Evolutionary conservation across 768 basidiomycete genomes (phyloP), one percentile per base, ranked within the genome.

Genomic region (Trametes maxima): DNA sequence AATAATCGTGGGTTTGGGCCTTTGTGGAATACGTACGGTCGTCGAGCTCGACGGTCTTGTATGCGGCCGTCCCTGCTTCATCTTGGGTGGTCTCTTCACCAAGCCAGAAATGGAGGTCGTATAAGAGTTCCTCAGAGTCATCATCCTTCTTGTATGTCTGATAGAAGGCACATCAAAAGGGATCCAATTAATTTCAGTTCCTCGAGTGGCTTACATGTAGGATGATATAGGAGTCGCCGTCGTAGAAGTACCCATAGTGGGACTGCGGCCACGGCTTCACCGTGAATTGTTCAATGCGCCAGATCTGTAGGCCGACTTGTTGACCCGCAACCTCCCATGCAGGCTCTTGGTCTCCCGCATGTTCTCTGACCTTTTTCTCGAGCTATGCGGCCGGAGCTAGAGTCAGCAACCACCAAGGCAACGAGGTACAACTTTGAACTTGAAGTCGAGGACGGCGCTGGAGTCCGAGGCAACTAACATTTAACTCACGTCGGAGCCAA

Each of bases 181-280:
- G 21, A 13, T 12, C 8, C 22, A 36, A n/a, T 22, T 48, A 12
- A n/a, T 24, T 40, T 8, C 39, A n/a, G 6, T 24, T 12, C 39
- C 19, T 17, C 7, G 4, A 21, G 1, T 28, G 7, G 71, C 80
- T 64, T 63, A 85, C 86, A 69, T 86, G 77, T 33, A 87, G 72
- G n/a, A 87, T 74, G 56, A 88, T 83, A 65, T 87, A 88, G 1
- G 84, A 85, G 70, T 88, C 85, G 1, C 85, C 87, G 63, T 82
- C 79, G 66, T 86, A 88, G 73, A 88, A 87, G 8, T 75, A 75
- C 8, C 86, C 85, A 46, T 75, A 71, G 16, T 77, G 72, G 21
- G 82, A 76, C 66, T 79, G 73, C 2, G 83, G 82, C 84, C 84
- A 86, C 21, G 77, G 75, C 25, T 82, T 78, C 40, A 86, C 77